Percentiles rank a stretch among this genome's conserved stretches.
These are phyloP conservation scores for Amanita subjunquillea DNA, from an alignment of 768 basidiomycete genomes.

Conservation along the genomic window DNA sequence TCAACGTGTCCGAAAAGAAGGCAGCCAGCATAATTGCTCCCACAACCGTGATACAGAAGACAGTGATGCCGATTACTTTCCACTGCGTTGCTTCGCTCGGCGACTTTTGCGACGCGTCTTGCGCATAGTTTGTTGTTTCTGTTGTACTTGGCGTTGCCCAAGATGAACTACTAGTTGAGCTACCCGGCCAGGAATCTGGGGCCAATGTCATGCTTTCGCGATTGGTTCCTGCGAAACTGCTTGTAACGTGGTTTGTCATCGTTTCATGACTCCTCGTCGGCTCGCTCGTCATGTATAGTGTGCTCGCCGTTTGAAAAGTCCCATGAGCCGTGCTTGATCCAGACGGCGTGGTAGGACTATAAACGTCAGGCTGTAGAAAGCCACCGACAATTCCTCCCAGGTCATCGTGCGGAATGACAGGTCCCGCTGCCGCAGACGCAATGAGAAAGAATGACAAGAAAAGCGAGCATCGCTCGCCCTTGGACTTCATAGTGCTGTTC, in stretches of 20 bases:
- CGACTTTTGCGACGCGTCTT: constrained; percentile 19
- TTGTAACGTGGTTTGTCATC: not conserved
- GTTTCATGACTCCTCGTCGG: not conserved
- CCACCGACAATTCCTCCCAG: constrained; percentile 13
- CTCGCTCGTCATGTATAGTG: not conserved
- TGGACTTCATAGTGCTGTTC: constrained; percentile 3
- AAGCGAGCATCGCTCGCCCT: not conserved
- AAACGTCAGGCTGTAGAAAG: not conserved
- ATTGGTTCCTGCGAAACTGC: not conserved
- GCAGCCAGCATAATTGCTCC: constrained; percentile 43
- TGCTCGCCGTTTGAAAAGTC: not conserved
- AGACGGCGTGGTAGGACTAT: not conserved
- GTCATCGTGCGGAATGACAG: constrained; percentile 4
- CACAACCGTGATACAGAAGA: constrained; percentile 52
- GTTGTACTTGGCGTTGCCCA: not conserved
- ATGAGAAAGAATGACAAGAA: not conserved
- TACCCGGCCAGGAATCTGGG: not conserved
- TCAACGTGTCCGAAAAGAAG: constrained; percentile 67
- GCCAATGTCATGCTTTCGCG: not conserved
- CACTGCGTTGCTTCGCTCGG: constrained; percentile 41
- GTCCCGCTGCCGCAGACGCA: not conserved
- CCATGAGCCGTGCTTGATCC: not conserved
- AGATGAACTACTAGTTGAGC: not conserved
- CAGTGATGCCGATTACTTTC: constrained; percentile 61
- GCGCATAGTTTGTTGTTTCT: not conserved